These are phyloP conservation scores for Cryptomeria japonica DNA, from an alignment of 75 land plant genomes.

Conservation along the genomic window DNA sequence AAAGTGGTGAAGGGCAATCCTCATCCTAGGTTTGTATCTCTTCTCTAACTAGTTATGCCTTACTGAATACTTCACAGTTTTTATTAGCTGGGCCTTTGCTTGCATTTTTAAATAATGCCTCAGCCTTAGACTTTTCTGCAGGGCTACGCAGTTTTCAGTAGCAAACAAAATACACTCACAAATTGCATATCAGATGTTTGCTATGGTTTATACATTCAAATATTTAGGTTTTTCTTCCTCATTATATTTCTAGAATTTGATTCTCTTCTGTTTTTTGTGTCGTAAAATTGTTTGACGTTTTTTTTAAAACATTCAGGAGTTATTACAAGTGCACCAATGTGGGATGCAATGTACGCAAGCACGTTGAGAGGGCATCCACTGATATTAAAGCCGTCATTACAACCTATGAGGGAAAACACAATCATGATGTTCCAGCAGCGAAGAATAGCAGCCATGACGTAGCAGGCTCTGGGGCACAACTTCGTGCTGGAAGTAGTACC, in stretches of 20 bases:
- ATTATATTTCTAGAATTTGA: background rate
- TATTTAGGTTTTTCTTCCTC: background rate
- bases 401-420: slow-evolving; percentile 43
- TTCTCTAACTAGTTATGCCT: background rate
- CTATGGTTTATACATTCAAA: background rate
- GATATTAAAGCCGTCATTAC: slow-evolving; percentile 28
- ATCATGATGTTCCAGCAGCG: slow-evolving; percentile 27
- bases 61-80: background rate
- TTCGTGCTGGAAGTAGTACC: slow-evolving; percentile 5
- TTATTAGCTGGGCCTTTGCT: background rate
- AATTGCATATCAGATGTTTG: background rate
- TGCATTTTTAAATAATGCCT: background rate
- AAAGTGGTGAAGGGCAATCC: slow-evolving; percentile 99
- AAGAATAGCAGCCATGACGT: slow-evolving; percentile 25
- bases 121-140: background rate
- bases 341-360: slow-evolving; percentile 35
- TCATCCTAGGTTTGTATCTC: slow-evolving; percentile 72
- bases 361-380: slow-evolving; percentile 37
- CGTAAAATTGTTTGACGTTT: background rate
- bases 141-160: background rate
- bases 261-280: background rate
- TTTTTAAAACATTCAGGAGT: slow-evolving; percentile 24
- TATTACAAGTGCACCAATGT: slow-evolving; percentile 37
- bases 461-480: slow-evolving; percentile 2
- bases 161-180: background rate